Base-by-base conservation (phyloP, 768 basidiomycete genomes). In the Tylopilus intermedius region DNA sequence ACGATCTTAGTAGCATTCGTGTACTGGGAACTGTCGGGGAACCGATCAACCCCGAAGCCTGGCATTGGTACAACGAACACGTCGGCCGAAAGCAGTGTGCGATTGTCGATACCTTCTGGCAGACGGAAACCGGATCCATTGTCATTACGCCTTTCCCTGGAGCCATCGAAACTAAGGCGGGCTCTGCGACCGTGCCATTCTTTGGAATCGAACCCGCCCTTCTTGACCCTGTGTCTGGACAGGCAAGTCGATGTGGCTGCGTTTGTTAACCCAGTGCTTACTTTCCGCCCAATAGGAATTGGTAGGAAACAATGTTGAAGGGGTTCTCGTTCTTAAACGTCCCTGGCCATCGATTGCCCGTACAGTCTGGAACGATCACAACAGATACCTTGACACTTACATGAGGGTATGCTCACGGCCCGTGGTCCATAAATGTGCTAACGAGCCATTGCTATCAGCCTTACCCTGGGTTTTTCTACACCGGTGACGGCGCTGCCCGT, bases 11-110 rank as follows among this genome's bases (percentile, higher is more conserved):
- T 63, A 80, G 79, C 14, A 71, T 99, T 53, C 84, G 96, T 53
- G 87, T 96, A 7, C 75, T 99, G 37, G 95, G 96, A 22, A 86
- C 79, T 54, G 96, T 98, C 42, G 96, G 95, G 50, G 96, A 99
- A 73, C 96, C 96, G 1, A 98, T 99, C 76, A 97, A 97, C 71
- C 94, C 94, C 26, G 95, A 97, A 69, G 95, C 95, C 10, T 97
- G 96, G 95, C 82, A 94, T 62, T 98, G 95, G 95, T 96, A 94
- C 73, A 93, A 95, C 69, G 93, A 96, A 64, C 82, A 92, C 64
- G 94, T 96, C 49, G 96, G 95, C 9, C 79, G 81, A 63, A 77
- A 71, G 59, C 80, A 97, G 69, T 94, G 91, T 66, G 92, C 95
- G 6, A 84, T 97, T 58, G 94, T 95, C 39, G 94, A 96, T 72